phyloP scores from a whole-genome alignment of 768 basidiomycete genomes.

The Sporobolomyces roseus region DNA sequence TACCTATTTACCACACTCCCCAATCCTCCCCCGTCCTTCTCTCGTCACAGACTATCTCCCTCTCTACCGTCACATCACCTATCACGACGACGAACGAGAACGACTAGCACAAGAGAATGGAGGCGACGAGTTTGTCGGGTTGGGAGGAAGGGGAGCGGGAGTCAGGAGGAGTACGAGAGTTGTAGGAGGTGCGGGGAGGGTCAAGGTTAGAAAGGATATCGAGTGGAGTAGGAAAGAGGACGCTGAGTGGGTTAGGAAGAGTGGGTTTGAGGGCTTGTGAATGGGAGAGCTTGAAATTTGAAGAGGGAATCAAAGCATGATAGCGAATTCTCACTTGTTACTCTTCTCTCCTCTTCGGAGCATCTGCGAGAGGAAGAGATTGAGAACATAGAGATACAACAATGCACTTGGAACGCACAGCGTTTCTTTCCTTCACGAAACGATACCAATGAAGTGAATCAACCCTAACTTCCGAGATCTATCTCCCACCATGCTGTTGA shows the following conservation, averaged over 20 bases:
- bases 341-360: too few relatives aligned
- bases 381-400: too few relatives aligned
- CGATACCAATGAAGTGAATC: too few relatives aligned
- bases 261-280: slow-evolving; percentile 12
- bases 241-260: slow-evolving; percentile 19
- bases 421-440: too few relatives aligned
- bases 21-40: slow-evolving; percentile 53
- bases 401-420: too few relatives aligned
- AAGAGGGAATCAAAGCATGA: neutral
- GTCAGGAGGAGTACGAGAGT: neutral
- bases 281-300: too few relatives aligned
- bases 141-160: slow-evolving; percentile 1
- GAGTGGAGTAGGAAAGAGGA: neutral
- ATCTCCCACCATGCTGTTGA: too few relatives aligned
- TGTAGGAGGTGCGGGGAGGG: neutral
- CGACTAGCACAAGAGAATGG: slow-evolving; percentile 6
- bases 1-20: slow-evolving; percentile 43
- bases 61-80: slow-evolving; percentile 63
- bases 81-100: slow-evolving; percentile 58
- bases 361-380: too few relatives aligned
- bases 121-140: neutral
- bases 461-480: too few relatives aligned
- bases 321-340: neutral
- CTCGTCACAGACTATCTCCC: slow-evolving; percentile 66
- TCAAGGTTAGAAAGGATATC: neutral